Evolutionary conservation across 2,329 filamentous ascomycete species (phyloP), one percentile per base, ranked within the genome.

Genomic region (Sporothrix euskadiensis): DNA sequence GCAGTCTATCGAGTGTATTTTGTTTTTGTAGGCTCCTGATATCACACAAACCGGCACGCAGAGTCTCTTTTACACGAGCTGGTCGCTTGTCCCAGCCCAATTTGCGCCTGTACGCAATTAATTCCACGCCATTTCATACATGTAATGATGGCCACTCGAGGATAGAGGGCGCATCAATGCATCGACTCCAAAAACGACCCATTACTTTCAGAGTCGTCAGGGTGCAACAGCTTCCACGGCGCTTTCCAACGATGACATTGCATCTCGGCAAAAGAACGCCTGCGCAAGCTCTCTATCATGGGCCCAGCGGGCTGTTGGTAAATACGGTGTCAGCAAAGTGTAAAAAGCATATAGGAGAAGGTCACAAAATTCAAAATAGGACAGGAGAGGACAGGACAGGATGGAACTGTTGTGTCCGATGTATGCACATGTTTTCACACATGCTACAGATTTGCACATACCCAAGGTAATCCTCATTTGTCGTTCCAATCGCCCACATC

Each of bases 401-500:
- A 19, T n/a, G 32, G 32, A 16, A 19, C 26, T n/a, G 19, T n/a
- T 14, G 19, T 19, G 19, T 35, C 35, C 35, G 35, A 35, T 35
- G 19, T 16, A 52, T 49, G 47, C 47, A 52, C 47, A 52, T n/a
- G 16, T 1, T n/a, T n/a, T n/a, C 47, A n/a, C 30, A 7, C 56
- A 35, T 39, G 57, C 56, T n/a, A 39, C 30, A 10, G 8, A 47
- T 19, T 35, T 35, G 35, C 10, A 80, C 81, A 77, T 85, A 91
- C 90, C 90, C 90, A 56, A 92, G 85, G 79, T 90, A 92, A 79
- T 92, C 90, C 80, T 91, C 95, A 83, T 97, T 97, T 84, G 99
- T 98, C 78, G 94, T 98, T 75, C 94, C 96, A 81, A 99, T 97
- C 52, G 95, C 96, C 87, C 92, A 98, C 88, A 99, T 97, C 81